A percentile compares a stretch with the other conserved stretches of the same genome.
Evolutionary conservation across 257 asterid species (phyloP).

Genomic region (Avicennia marina): DNA sequence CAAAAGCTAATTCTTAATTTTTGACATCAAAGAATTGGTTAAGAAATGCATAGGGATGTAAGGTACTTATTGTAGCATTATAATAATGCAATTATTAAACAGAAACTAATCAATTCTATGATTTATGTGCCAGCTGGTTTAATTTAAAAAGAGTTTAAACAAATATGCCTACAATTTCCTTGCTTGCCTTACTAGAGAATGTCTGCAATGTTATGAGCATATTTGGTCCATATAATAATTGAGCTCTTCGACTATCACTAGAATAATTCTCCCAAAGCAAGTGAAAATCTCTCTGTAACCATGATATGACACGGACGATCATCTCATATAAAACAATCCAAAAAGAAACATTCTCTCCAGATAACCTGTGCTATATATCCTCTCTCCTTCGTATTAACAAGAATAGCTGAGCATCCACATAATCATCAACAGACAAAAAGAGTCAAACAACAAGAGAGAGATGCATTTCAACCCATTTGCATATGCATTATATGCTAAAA

Average conservation of each 20-base stretch:
- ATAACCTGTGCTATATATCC: too few relatives aligned
- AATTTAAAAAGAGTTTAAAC: not conserved
- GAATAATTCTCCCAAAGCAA: not conserved
- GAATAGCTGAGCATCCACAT: too few relatives aligned
- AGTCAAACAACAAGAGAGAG: not conserved
- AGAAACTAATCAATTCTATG: not conserved
- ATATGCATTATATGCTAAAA: not conserved
- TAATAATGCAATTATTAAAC: too few relatives aligned
- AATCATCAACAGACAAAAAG: too few relatives aligned
- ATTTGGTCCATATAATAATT: not conserved
- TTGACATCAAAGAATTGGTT: slow-evolving; percentile 1
- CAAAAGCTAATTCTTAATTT: not conserved
- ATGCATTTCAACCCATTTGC: not conserved
- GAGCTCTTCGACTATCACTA: not conserved
- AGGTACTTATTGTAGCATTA: too few relatives aligned
- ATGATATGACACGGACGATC: not conserved
- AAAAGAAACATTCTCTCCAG: not conserved
- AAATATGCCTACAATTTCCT: not conserved
- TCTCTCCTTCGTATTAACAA: too few relatives aligned
- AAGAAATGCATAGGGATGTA: too few relatives aligned
- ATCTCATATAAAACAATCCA: not conserved
- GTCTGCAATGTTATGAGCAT: not conserved
- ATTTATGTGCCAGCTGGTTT: not conserved
- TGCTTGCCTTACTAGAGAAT: not conserved
- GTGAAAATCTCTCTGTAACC: not conserved